phyloP scores from a whole-genome alignment of 495 filamentous ascomycete species.

The Aspergillus carlsbadensis region DNA sequence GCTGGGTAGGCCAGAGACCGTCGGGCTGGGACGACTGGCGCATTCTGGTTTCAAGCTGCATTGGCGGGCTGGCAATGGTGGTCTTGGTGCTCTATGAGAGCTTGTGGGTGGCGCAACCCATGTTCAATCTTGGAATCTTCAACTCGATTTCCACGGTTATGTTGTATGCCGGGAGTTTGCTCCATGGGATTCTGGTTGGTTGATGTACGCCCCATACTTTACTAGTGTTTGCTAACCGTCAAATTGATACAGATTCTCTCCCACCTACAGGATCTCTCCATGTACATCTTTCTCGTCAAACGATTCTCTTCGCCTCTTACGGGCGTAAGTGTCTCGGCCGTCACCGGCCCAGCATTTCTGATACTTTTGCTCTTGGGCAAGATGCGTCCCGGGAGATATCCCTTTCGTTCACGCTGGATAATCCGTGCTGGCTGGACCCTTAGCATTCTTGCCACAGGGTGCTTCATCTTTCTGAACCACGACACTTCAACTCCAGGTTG shows the following conservation, averaged over 20 bases:
- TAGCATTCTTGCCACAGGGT: slow-evolving; percentile 43
- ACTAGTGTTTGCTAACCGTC: background rate
- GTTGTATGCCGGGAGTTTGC: slow-evolving; percentile 51
- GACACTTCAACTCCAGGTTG: slow-evolving; percentile 45
- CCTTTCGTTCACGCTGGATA: slow-evolving; percentile 50
- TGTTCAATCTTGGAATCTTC: slow-evolving; percentile 55
- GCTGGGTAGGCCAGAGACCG: slow-evolving; percentile 32
- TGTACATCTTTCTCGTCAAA: slow-evolving; percentile 65
- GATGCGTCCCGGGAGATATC: slow-evolving; percentile 13
- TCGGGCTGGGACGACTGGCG: slow-evolving; percentile 41
- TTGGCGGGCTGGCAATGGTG: slow-evolving; percentile 47
- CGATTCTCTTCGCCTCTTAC: slow-evolving; percentile 51
- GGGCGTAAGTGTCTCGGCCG: slow-evolving; percentile 56
- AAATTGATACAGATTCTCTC: slow-evolving; percentile 31
- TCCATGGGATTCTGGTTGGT: slow-evolving; percentile 51
- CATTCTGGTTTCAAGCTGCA: slow-evolving; percentile 49
- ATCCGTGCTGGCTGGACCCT: slow-evolving; percentile 56
- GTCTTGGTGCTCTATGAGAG: slow-evolving; percentile 50
- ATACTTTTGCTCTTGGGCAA: slow-evolving; percentile 43
- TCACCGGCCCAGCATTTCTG: slow-evolving; percentile 43
- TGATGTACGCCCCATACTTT: background rate
- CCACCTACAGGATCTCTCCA: slow-evolving; percentile 59
- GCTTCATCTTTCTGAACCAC: slow-evolving; percentile 49
- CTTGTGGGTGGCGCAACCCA: slow-evolving; percentile 42
- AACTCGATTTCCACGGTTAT: slow-evolving; percentile 31